Evolutionary conservation across 352 stramenopile genomes (phyloP).

Genomic region (Pythium pectinolyticum): DNA sequence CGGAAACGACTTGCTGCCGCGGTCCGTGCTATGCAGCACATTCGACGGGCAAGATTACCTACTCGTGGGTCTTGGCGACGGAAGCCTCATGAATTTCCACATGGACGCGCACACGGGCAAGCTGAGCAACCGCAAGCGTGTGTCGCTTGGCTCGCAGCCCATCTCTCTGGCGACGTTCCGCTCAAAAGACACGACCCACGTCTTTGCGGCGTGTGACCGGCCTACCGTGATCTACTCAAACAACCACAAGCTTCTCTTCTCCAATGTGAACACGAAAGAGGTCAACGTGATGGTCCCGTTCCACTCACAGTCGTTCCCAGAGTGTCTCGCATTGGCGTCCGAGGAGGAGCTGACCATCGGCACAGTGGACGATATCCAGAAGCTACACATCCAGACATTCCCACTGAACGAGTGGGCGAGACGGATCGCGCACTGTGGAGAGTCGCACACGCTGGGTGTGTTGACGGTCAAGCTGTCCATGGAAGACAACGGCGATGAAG

Average conservation of each 20-base stretch:
- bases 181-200: conserved; percentile 91
- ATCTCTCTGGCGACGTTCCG: conserved; percentile 93
- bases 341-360: conserved; percentile 95
- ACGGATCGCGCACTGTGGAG: conserved; percentile 85
- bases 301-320: conserved; percentile 89
- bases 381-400: conserved; percentile 97
- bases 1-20: conserved; percentile 80
- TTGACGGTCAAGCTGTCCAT: conserved; percentile 80
- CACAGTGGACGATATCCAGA: conserved; percentile 98
- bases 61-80: conserved; percentile 96
- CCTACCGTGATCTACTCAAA: conserved; percentile 97
- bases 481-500: conserved; percentile 81
- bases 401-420: conserved; percentile 92
- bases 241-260: conserved; percentile 96
- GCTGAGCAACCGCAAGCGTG: conserved; percentile 89
- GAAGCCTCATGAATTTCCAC: conserved; percentile 93
- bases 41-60: conserved; percentile 90
- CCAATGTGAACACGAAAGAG: conserved; percentile 92
- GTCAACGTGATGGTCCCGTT: conserved; percentile 94
- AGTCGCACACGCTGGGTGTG: conserved; percentile 83
- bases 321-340: conserved; percentile 95
- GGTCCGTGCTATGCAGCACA: conserved; percentile 87
- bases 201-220: conserved; percentile 96
- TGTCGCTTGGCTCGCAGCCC: conserved; percentile 94
- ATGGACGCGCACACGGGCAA: conserved; percentile 50